A percentile compares a stretch with the other conserved stretches of the same genome.
These are phyloP conservation scores for Candida oleophila DNA, from an alignment of 805 yeast species.

Conservation along the genomic window DNA sequence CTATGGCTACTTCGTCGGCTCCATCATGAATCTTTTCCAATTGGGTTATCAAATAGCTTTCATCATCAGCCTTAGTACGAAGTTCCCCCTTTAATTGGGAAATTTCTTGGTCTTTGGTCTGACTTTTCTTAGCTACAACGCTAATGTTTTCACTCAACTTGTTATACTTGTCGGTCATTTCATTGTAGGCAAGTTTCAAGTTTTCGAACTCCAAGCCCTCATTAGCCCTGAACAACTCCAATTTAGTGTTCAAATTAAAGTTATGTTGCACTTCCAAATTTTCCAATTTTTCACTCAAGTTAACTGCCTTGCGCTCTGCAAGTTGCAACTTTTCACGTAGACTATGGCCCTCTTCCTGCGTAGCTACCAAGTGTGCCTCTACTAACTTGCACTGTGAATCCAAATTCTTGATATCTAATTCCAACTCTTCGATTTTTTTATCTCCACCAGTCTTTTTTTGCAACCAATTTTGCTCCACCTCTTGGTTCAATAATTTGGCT, in stretches of 20 bases:
- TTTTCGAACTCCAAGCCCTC: conserved; percentile 20
- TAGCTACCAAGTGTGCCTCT: not conserved
- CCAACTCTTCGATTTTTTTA: conserved; percentile 2
- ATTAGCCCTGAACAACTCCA: conserved; percentile 20
- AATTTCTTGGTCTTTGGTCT: not conserved
- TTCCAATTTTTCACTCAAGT: conserved; percentile 9
- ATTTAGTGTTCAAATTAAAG: conserved; percentile 22
- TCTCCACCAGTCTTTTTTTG: conserved; percentile 7
- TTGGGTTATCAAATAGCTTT: not conserved
- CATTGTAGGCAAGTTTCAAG: conserved; percentile 4
- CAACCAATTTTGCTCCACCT: conserved; percentile 3
- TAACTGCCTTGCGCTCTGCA: conserved; percentile 7
- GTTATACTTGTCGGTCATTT: not conserved
- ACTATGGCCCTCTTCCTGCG: not conserved
- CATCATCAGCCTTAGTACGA: not conserved
- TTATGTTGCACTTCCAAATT: conserved; percentile 13
- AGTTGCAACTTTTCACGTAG: not conserved
- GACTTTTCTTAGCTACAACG: not conserved
- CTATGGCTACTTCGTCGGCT: not conserved
- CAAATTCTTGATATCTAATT: not conserved
- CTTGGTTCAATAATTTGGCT: conserved; percentile 12
- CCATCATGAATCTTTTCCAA: not conserved
- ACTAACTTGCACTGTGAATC: not conserved
- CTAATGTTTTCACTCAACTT: not conserved
- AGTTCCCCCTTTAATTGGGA: not conserved